Evolutionary conservation across 2,329 filamentous ascomycete species (phyloP), one percentile per base, ranked within the genome.

Genomic region (Rutstroemia sp.): DNA sequence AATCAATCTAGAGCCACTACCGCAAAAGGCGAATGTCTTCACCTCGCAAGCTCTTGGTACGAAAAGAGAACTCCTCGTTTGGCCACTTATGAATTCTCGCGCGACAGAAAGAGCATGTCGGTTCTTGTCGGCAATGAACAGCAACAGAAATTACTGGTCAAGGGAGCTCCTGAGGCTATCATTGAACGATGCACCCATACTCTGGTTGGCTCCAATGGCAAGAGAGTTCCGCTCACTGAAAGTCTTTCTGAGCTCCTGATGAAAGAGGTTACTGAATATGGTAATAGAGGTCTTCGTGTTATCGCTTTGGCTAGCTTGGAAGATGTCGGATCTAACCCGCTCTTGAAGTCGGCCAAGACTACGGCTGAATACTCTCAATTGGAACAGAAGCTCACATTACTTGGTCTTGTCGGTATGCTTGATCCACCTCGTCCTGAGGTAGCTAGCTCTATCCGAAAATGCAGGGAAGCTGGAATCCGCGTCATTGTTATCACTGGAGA

Each of bases 21-120:
- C 14, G 72, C 77, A 36, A 71, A 76, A 1, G 75, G 78, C 30
- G 75, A 91, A 61, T 82, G 83, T 61, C 79, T 94, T 42, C 88
- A 97, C 74, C 82, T 87, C 66, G 85, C 90, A 58, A 97, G 91
- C 76, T 80, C 84, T 62, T 85, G 86, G 73, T 96, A 96, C 70
- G 92, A 95, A 74, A 79, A 83, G 63, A 80, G 82, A 63, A 82
- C 86, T 50, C 83, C 84, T 52, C 84, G 87, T 44, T 78, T 96
- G 56, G 87, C 92, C 8, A 96, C 91, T 10, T 99, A 90, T 66
- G 94, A 99, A 71, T 99, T 99, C 74, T 97, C 94, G 1, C 86
- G 94, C 65, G 94, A 99, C 73, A 84, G 94, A 61, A 99, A 99
- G 82, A 97, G 92, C 73, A 99, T 99, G 94, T 99, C 94, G 48